Base-by-base conservation (phyloP, 106 monocot species). In the Chionographis japonica region DNA sequence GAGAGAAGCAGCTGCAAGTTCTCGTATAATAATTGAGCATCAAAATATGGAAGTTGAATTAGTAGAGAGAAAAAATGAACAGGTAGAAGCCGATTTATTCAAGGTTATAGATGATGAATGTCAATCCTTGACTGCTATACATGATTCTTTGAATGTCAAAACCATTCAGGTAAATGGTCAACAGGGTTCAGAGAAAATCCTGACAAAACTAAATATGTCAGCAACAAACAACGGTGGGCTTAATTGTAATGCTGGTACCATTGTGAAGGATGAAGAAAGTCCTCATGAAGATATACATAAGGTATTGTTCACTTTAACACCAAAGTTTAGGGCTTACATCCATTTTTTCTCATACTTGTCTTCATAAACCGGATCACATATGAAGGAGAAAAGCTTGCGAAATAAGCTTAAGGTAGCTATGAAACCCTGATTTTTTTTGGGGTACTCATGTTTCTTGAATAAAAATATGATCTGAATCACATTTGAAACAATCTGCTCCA, bases 61-160 rank as follows among this genome's bases (percentile, higher is more conserved):
- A 36, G 39, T 59, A 60, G 59, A 85, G 46, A 65, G 18, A 18
- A 53, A 2, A 53, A 53, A 68, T 56, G 27, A 75, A 50, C 78
- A 73, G 68, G 78, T 73, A 60, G 13, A 73, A 53, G 54, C 27
- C 61, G 52, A 19, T 55, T 41, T 67, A 61, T 49, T 14, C 35
- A 2, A 46, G 6, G 62, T 12, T 58, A 12, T 12, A 17, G 2
- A 6, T 40, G 27, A 64, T 16, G 35, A 20, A 55, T 61, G 27
- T 51, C 5, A 52, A 20, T 57, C 13, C 43, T 17, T 3, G 4
- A 43, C 51, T 76, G 3, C 53, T 7, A 4, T 36, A 8, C 12
- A 43, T 42, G 40, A 58, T 67, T 56, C 18, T 57, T 42, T 66
- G 15, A 19, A 54, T 27, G 27, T 49, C 54, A 50, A 15, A 20